Conservation (phyloP, 768 basidiomycete species). For the Artomyces pyxidatus region DNA sequence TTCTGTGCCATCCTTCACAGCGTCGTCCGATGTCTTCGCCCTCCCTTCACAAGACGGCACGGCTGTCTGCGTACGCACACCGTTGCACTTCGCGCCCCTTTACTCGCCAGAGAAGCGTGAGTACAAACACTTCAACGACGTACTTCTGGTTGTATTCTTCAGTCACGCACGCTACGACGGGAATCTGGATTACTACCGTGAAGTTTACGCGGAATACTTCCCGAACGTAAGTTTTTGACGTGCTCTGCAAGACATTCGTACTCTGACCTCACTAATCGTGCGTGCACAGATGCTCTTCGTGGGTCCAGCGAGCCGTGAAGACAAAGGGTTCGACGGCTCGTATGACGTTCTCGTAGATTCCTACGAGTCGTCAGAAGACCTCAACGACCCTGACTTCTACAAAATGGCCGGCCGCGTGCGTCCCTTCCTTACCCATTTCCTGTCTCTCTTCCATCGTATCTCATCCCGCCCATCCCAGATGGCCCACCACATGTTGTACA, state of each 20-base stretch:
- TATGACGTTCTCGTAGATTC: conserved; percentile 43
- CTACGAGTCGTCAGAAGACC: conserved; percentile 37
- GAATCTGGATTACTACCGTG: conserved; percentile 38
- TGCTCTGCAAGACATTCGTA: not conserved
- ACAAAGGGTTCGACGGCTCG: conserved; percentile 38
- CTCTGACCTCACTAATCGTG: not conserved
- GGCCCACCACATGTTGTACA: conserved; percentile 49
- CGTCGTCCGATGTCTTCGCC: conserved; percentile 3
- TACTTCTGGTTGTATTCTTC: conserved; percentile 42
- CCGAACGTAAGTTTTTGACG: conserved; percentile 32
- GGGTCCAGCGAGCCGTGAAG: conserved; percentile 39
- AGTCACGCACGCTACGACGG: conserved; percentile 39
- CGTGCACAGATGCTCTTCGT: conserved; percentile 36
- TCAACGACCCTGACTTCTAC: conserved; percentile 27
- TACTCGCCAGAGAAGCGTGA: conserved; percentile 11
- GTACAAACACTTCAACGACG: conserved; percentile 32
- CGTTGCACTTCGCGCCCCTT: conserved; percentile 14
- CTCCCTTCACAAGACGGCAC: not conserved
- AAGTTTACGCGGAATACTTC: conserved; percentile 40
- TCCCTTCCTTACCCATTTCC: conserved; percentile 1
- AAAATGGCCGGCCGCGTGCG: conserved; percentile 37
- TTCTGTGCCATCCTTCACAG: not conserved
- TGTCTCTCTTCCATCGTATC: not conserved
- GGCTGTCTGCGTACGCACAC: conserved; percentile 19
- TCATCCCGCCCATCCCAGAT: conserved; percentile 18